A percentile compares a stretch with the other conserved stretches of the same genome.
Conservation (phyloP, 2,329 filamentous ascomycete genomes). For the Aspergillus hiratsukae region DNA sequence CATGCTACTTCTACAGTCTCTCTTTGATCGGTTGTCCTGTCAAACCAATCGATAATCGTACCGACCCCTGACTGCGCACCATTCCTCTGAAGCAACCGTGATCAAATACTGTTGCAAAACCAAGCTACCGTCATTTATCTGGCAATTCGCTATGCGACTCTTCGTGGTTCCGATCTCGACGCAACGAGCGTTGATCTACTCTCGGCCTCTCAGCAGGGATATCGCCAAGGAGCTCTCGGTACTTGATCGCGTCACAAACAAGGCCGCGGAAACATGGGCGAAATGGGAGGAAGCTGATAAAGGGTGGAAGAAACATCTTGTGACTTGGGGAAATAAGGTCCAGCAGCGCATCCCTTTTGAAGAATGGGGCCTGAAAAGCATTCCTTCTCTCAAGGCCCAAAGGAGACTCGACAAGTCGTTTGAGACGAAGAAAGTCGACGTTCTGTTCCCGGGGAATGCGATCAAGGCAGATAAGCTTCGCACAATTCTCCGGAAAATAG, state of each 20-base stretch:
- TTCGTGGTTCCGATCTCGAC: constrained; percentile 92
- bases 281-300: constrained; percentile 78
- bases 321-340: constrained; percentile 78
- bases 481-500: constrained; percentile 63
- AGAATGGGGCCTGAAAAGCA: constrained; percentile 96
- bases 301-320: constrained; percentile 85
- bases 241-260: constrained; percentile 65
- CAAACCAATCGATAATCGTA: constrained; percentile 18
- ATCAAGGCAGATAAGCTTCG: constrained; percentile 62
- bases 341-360: constrained; percentile 88
- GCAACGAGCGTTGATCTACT: constrained; percentile 85
- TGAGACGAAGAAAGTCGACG: constrained; percentile 62
- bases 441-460: constrained; percentile 67
- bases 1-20: constrained; percentile 18
- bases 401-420: constrained; percentile 60
- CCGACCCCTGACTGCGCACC: constrained; percentile 8
- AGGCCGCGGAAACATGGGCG: constrained; percentile 74
- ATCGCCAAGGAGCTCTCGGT: constrained; percentile 52
- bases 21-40: constrained; percentile 14
- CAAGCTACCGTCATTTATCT: background rate
- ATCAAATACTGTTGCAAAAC: constrained; percentile 1
- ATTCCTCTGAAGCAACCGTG: constrained; percentile 6
- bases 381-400: constrained; percentile 72
- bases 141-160: constrained; percentile 66
- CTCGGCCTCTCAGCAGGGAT: constrained; percentile 65